phyloP scores from a whole-genome alignment of 306 rosid species.

The Amphicarpaea edgeworthii region DNA sequence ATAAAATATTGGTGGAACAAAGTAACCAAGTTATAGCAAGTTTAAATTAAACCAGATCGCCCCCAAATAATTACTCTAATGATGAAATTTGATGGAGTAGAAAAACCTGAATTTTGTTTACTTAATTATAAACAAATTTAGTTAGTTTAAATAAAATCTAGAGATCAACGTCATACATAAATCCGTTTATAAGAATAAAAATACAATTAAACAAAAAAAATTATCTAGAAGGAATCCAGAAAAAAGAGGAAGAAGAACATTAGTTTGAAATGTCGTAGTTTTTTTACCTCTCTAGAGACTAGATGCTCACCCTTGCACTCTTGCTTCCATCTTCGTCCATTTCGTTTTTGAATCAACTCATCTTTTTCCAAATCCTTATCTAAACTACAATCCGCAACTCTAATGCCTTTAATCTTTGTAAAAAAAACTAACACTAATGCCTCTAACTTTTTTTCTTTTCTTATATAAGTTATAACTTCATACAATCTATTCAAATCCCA shows the following conservation, averaged over 20 bases:
- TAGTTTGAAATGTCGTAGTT: neutral
- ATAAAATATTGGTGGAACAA: neutral
- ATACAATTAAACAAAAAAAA: neutral
- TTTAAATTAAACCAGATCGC: no score
- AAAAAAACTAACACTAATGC: neutral
- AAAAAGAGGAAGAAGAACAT: neutral
- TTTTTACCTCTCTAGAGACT: neutral
- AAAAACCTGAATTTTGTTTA: no score
- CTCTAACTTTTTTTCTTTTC: neutral
- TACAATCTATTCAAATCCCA: neutral
- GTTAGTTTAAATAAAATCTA: neutral
- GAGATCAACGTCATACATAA: neutral
- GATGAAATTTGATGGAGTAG: no score
- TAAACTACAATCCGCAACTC: neutral
- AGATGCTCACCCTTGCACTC: neutral
- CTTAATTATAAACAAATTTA: no score
- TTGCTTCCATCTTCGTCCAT: neutral
- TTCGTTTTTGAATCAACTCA: no score
- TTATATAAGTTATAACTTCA: neutral
- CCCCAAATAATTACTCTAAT: no score
- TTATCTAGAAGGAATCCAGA: neutral
- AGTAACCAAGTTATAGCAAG: no score
- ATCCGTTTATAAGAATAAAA: neutral
- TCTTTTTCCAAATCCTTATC: neutral
- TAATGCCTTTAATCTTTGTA: neutral